Conservation (phyloP, 2,329 filamentous ascomycete genomes). For the Dryadomyces quercus-mongolicae region DNA sequence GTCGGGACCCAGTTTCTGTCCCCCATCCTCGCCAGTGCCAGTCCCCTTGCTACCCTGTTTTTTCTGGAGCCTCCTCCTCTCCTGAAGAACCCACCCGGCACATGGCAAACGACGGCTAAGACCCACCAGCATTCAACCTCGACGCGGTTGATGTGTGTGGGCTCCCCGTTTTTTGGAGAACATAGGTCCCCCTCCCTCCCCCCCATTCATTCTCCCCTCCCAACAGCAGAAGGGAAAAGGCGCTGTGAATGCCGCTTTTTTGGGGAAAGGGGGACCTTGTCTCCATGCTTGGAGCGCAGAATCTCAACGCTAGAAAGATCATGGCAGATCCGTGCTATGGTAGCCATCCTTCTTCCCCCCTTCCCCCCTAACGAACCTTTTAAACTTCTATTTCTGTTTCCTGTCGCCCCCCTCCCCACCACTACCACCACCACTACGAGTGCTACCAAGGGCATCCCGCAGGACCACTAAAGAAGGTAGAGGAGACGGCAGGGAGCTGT, state of each 20-base stretch:
- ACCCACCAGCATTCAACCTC: neutral
- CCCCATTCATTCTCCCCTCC: neutral
- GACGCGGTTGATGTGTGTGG: slow-evolving; percentile 1
- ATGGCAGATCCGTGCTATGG: slow-evolving; percentile 2
- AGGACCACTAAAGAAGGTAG: neutral
- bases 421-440: too few relatives aligned
- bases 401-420: neutral
- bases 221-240: neutral
- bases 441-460: too few relatives aligned
- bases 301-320: slow-evolving; percentile 6
- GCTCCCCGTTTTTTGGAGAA: slow-evolving; percentile 1
- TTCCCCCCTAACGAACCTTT: neutral
- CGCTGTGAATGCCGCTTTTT: neutral
- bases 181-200: neutral
- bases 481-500: neutral
- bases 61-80: neutral
- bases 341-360: too few relatives aligned
- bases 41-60: slow-evolving; percentile 2
- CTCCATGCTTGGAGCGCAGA: slow-evolving; percentile 1
- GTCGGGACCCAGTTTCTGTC: neutral
- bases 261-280: neutral
- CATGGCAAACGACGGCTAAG: slow-evolving; percentile 4
- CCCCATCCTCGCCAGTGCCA: neutral
- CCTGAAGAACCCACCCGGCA: slow-evolving; percentile 4
- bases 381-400: neutral